Evolutionary conservation across 805 yeast genomes (phyloP).

Genomic region (Cyberlindnera xishuangbannaensis): DNA sequence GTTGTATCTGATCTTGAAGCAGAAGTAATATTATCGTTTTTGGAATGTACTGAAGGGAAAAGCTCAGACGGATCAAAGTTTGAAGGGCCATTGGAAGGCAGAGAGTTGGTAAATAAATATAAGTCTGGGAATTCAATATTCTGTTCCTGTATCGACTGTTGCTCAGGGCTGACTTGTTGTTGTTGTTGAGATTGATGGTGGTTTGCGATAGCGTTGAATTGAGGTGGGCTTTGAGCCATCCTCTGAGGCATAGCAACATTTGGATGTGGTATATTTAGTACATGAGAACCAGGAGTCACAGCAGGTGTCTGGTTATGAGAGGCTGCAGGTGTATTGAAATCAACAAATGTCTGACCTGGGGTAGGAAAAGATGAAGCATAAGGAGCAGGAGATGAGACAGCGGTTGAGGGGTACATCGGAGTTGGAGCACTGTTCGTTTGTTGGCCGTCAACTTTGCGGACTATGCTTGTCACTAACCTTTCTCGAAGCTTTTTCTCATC

Average conservation of each 20-base stretch:
- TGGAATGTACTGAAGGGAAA: conserved; percentile 14
- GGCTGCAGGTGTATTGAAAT: conserved; percentile 8
- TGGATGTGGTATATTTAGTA: not conserved
- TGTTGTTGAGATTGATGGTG: conserved; percentile 2
- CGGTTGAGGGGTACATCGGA: conserved; percentile 8
- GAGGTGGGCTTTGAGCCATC: not conserved
- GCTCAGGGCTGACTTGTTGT: not conserved
- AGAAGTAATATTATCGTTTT: conserved; percentile 4
- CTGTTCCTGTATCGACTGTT: conserved; percentile 1
- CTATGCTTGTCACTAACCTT: conserved; percentile 14
- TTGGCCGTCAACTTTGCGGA: conserved; percentile 12
- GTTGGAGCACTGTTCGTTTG: conserved; percentile 13
- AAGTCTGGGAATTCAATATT: conserved; percentile 24
- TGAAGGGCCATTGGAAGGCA: conserved; percentile 15
- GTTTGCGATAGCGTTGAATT: conserved; percentile 1
- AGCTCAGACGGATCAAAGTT: conserved; percentile 24
- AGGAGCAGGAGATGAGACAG: conserved; percentile 9
- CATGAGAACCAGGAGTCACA: conserved; percentile 2
- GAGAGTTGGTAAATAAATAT: conserved; percentile 23
- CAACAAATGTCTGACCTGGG: conserved; percentile 6
- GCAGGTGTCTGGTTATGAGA: conserved; percentile 3
- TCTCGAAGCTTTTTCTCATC: conserved; percentile 28
- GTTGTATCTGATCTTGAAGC: conserved; percentile 15
- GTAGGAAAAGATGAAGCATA: conserved; percentile 4
- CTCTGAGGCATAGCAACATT: not conserved